Base-by-base conservation (phyloP, 306 rosid species). In the Cyclanthera cordifolia region DNA sequence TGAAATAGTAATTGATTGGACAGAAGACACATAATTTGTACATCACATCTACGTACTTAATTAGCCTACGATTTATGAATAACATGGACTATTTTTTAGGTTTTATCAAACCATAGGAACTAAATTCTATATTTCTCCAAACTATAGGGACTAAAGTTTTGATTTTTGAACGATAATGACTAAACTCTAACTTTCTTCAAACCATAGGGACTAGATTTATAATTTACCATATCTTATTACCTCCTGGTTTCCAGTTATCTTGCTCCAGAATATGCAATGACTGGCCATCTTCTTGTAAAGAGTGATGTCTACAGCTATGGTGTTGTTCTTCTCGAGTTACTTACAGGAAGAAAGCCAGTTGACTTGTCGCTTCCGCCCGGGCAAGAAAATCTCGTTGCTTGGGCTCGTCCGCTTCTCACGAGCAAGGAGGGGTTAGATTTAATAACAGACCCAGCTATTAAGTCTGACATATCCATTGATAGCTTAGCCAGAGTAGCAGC, bases 201-300 rank as follows among this genome's bases (percentile, higher is more conserved):
- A n/a, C n/a, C n/a, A n/a, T n/a, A n/a, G n/a, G n/a, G n/a, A n/a
- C n/a, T n/a, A n/a, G n/a, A n/a, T n/a, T n/a, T n/a, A n/a, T n/a
- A n/a, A n/a, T n/a, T n/a, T n/a, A n/a, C n/a, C n/a, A 17, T 12
- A 65, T 45, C 53, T 45, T 47, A 3, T 45, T 23, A 46, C 24
- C 55, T 66, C 8, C 41, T 66, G 24, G 79, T 76, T 71, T 76
- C 53, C 90, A 93, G 99, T 67, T 93, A 93, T 86, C 75, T 93
- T 49, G 99, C 99, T 73, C 99, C 99, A 1, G 99, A 93, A 71
- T 93, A 93, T 60, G 99, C 99, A 69, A 93, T 93, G 99, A 93
- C 99, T 0, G 99, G 99, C 49, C 96, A 93, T 74, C 91, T 93
- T 70, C 88, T 93, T 23, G 99, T 90, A 74, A 93, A 93, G 79